phyloP scores from a whole-genome alignment of 2,329 filamentous ascomycete genomes.

The Pseudofabraea citricarpa region DNA sequence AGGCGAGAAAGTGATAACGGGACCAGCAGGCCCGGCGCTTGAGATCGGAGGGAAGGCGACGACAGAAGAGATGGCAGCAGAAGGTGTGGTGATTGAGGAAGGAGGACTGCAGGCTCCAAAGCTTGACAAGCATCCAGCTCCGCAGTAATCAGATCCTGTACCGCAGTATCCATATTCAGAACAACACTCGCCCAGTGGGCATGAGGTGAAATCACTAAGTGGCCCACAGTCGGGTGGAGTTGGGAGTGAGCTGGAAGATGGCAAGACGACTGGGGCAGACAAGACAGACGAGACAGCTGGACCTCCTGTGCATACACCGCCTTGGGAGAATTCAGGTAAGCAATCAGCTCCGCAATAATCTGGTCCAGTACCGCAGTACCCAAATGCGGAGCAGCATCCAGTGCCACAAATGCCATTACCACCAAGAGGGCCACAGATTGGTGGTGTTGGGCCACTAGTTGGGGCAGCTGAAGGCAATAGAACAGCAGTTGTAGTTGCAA shows the following conservation, averaged over 20 bases:
- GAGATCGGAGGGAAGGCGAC: neutral
- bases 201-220: no score
- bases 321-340: neutral
- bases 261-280: no score
- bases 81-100: neutral
- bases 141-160: neutral
- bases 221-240: no score
- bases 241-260: no score
- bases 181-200: no score
- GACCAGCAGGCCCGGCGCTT: neutral
- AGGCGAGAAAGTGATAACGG: neutral
- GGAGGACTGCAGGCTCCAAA: neutral
- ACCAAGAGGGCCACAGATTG: neutral
- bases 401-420: neutral
- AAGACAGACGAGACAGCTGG: neutral
- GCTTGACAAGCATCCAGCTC: neutral
- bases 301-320: no score
- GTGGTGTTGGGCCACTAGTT: neutral
- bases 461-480: neutral
- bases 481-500: neutral
- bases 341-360: neutral
- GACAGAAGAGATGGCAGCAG: neutral
- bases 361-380: conserved; percentile 1
- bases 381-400: neutral
- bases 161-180: conserved; percentile 1